Evolutionary conservation across 1,284 basidiomycete species (phyloP), one percentile per base, ranked within the genome.

Genomic region (Exobasidium rhododendri): DNA sequence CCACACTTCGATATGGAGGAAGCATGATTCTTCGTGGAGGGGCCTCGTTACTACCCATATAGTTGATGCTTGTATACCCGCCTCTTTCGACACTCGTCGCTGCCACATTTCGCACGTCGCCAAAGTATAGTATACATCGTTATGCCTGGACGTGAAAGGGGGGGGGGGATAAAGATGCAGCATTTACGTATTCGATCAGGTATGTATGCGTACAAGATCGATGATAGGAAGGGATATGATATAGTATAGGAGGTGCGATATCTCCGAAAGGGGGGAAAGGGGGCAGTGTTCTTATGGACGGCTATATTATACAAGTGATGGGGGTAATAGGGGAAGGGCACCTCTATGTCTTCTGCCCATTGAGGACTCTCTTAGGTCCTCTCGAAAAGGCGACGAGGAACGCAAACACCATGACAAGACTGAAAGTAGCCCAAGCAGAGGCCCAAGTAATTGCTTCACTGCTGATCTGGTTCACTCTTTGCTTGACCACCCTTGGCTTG

Each of bases 1-100:
- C 76, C 14, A 79, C 77, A 40, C 63, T 79, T 49, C 59, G 75
- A 22, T 78, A 75, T 50, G 76, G 71, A 13, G 73, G 64, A 30
- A 70, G 73, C 40, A 70, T 77, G 67, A 28, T 74, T 28, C 56
- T 73, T 20, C 63, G 77, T 6, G 76, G 77, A 14, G 71, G 74
- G 2, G 64, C 69, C n/a, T 69, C 67, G 6, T 58, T 78, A 40
- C 60, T 79, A 49, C 77, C 77, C 5, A 71, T 78, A 10, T 71
- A 46, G 56, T 14, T n/a, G 3, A 17, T 17, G 10, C 24, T n/a
- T 10, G 44, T 4, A 3, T 45, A n/a, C 3, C 3, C 17, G 3
- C 10, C 17, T 45, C 10, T 10, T 10, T 45, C 24, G 44, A 45
- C 10, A n/a, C 17, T 10, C 24, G 3, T 45, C 24, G 44, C 17